Evolutionary conservation across 2,329 filamentous ascomycete species (phyloP).

Genomic region (Neocatenulostroma microsporum): DNA sequence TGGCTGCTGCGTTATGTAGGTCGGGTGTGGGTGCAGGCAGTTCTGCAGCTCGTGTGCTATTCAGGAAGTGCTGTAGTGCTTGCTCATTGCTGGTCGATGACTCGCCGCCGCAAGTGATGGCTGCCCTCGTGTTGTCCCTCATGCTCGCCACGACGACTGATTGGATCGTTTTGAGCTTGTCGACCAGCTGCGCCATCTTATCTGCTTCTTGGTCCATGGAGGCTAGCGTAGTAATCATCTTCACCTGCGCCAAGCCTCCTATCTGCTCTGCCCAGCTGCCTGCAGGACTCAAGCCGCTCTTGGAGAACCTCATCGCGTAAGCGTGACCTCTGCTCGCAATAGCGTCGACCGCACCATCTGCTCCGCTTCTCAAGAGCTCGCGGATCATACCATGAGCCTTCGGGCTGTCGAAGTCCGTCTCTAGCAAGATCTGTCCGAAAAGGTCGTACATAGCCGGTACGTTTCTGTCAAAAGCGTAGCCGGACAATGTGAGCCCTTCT

Average conservation of each 20-base stretch:
- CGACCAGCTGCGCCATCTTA: conserved; percentile 49
- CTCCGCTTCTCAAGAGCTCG: conserved; percentile 76
- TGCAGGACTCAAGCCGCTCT: conserved; percentile 66
- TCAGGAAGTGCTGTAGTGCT: conserved; percentile 63
- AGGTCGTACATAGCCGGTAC: conserved; percentile 87
- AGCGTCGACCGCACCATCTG: conserved; percentile 83
- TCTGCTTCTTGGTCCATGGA: conserved; percentile 65
- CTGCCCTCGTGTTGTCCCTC: conserved; percentile 57
- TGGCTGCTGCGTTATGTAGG: conserved; percentile 11
- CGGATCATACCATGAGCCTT: conserved; percentile 75
- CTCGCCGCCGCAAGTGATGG: conserved; percentile 76
- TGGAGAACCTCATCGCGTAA: conserved; percentile 76
- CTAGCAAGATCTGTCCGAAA: conserved; percentile 67
- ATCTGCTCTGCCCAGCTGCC: conserved; percentile 74
- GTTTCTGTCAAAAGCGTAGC: conserved; percentile 83
- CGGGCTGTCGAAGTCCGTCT: conserved; percentile 82
- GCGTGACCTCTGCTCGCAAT: conserved; percentile 86
- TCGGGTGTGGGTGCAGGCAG: conserved; percentile 3
- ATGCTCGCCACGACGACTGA: conserved; percentile 60
- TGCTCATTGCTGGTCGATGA: conserved; percentile 62
- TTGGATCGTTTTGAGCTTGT: conserved; percentile 80
- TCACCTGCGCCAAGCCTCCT: conserved; percentile 82
- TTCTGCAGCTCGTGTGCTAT: conserved; percentile 9
- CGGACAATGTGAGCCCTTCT: conserved; percentile 77
- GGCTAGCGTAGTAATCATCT: conserved; percentile 71